Evolutionary conservation across 192 early-diverging fungal genomes (phyloP), one percentile per base, ranked within the genome.

Genomic region (Backusella liffmaniae): DNA sequence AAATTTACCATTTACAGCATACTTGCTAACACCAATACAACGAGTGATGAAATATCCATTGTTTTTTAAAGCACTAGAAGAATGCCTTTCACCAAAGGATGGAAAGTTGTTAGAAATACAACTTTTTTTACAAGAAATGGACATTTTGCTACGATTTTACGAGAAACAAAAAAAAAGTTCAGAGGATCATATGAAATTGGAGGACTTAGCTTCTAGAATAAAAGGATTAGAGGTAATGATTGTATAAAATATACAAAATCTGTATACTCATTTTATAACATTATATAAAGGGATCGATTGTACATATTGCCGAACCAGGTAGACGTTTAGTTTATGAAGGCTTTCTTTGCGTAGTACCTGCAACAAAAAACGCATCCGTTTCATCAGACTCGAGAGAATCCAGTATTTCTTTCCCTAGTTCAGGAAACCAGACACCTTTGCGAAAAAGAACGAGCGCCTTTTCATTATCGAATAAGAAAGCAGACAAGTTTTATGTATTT

Each of bases 281-380:
- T 21, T 8, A 53, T 21, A 62, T 12, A 59, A 10, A 62, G 56
- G 32, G 37, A 18, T 44, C n/a, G 0, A 36, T 29, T 32, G 21
- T 75, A 18, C 29, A 66, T 8, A 36, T 78, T 15, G 46, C 26
- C 12, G 46, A 34, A 18, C 66, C 71, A 39, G 71, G 71, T 15
- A 13, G 77, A 66, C 39, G 44, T 30, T 53, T 78, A 34, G 9
- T 78, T 1, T 51, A 78, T 39, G 77, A 78, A 73, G 77, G 77
- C 12, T 73, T 49, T 68, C 46, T 78, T 16, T 32, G 36, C n/a
- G 10, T 73, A 5, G 39, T 78, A 10, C 77, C 77, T n/a, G 4
- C 30, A 26, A 29, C 56, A 62, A 62, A 62, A 62, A 62, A 21
- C 4, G 10, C 26, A 56, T 0, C 53, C 9, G 21, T 18, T 56